Evolutionary conservation across 2,329 filamentous ascomycete species (phyloP).

Genomic region (Neonectria coccinea): DNA sequence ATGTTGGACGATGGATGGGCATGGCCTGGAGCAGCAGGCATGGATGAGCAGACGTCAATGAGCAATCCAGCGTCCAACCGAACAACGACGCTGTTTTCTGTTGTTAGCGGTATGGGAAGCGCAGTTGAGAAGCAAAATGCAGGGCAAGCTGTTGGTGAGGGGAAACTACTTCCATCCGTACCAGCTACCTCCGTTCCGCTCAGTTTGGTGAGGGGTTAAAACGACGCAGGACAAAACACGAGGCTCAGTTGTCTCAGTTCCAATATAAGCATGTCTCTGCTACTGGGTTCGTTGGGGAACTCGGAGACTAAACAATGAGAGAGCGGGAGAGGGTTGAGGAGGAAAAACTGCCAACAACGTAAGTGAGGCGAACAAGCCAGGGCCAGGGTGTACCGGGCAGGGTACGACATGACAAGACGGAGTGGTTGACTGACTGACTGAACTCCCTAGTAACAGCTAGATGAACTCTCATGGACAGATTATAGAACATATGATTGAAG

Average conservation of each 20-base stretch:
- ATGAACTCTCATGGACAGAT: not conserved
- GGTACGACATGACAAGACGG: not conserved
- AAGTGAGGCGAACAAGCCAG: conserved; percentile 24
- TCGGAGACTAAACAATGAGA: conserved; percentile 26
- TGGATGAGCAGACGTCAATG: conserved; percentile 13
- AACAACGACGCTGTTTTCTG: conserved; percentile 27
- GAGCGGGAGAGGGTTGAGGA: conserved; percentile 18
- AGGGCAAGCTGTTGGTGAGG: conserved; percentile 15
- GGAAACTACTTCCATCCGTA: conserved; percentile 8
- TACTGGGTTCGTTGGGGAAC: conserved; percentile 25
- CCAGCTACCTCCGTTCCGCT: too few relatives aligned
- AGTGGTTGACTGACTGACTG: not conserved
- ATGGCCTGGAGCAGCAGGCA: not conserved
- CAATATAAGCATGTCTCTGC: conserved; percentile 35
- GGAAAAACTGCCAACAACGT: conserved; percentile 21
- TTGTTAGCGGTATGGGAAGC: conserved; percentile 20
- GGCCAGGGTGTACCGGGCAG: conserved; percentile 14
- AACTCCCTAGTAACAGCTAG: not conserved
- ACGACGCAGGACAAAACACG: conserved; percentile 23
- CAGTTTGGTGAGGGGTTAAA: conserved; percentile 43
- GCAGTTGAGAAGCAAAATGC: conserved; percentile 22
- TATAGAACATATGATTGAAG: not conserved
- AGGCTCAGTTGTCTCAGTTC: conserved; percentile 36
- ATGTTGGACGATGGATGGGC: conserved; percentile 2
- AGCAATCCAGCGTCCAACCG: conserved; percentile 26